Conservation (phyloP, 768 basidiomycete species). For the Auricularia sp. region DNA sequence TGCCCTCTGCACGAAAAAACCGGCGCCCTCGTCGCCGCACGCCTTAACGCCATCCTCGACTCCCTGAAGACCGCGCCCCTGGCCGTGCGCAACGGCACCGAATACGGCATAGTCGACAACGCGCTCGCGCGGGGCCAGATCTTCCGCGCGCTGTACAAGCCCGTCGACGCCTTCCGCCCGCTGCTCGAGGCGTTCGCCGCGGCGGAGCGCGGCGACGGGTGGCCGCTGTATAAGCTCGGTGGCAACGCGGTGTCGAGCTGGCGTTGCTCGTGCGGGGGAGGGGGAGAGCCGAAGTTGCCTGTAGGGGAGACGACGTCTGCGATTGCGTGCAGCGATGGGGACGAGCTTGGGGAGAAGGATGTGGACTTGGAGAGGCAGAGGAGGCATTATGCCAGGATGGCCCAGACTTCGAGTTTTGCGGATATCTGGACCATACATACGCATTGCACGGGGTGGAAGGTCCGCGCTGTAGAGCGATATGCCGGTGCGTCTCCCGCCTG, state of each 20-base stretch:
- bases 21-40: conserved; percentile 3
- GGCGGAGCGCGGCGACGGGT: conserved; percentile 18
- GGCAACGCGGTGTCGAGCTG: background rate
- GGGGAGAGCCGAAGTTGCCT: conserved; percentile 2
- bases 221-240: conserved; percentile 7
- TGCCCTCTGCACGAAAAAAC: conserved; percentile 15
- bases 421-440: conserved; percentile 9
- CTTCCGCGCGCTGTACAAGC: conserved; percentile 16
- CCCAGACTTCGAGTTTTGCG: conserved; percentile 10
- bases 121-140: conserved; percentile 12
- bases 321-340: conserved; percentile 13
- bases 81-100: conserved; percentile 9
- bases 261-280: background rate
- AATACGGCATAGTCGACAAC: conserved; percentile 19
- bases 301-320: conserved; percentile 2
- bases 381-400: conserved; percentile 5
- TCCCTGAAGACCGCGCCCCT: conserved; percentile 13
- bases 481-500: conserved; percentile 11
- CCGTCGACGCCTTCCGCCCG: conserved; percentile 10
- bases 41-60: conserved; percentile 5
- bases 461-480: background rate
- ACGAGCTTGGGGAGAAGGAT: background rate
- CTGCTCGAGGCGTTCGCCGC: conserved; percentile 12
- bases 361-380: conserved; percentile 6
- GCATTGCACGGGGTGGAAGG: background rate